Evolutionary conservation across 768 basidiomycete genomes (phyloP), one percentile per base, ranked within the genome.

Genomic region (Auricularia cornea): DNA sequence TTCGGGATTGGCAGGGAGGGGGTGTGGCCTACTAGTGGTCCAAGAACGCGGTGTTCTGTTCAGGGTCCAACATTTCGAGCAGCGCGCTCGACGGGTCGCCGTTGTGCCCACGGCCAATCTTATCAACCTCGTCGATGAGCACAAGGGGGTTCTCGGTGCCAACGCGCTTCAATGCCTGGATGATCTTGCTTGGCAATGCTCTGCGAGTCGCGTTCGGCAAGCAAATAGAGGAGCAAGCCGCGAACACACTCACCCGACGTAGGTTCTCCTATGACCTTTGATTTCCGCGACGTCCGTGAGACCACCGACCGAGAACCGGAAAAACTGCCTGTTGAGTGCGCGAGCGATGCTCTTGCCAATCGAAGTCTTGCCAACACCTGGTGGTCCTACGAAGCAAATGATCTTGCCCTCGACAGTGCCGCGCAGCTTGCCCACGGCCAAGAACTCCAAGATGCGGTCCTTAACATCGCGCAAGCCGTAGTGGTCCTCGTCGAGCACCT

Each of bases 261-360:
- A 98, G n/a, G 96, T 99, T 72, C 97, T 79, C 69, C 97, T 78
- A 71, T 99, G 97, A 1, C 97, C 97, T 77, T 98, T 98, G 71
- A 99, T 98, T 81, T 98, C 97, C 62, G 97, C 97, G 1, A 98
- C 94, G 73, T 99, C 97, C 57, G 93, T 93, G 71, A 99, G 75
- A 16, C 97, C 96, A 66, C 97, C 96, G 3, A 98, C 96, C 10
- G 90, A 93, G 77, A 99, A 97, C 59, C 94, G 83, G 84, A 95
- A 98, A 78, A 98, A 98, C 72, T 93, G 88, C 64, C 96, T 77
- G 30, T 89, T 86, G 28, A 99, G 79, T 3, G 96, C 95, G 18
- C 94, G 83, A 0, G 97, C 89, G 60, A 99, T 97, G 2, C 88
- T 91, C 79, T 95, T 95, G 59, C 95, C 96, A 51, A 98, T 97